Evolutionary conservation across 805 yeast species (phyloP).

Genomic region (Ogataea kodamae): DNA sequence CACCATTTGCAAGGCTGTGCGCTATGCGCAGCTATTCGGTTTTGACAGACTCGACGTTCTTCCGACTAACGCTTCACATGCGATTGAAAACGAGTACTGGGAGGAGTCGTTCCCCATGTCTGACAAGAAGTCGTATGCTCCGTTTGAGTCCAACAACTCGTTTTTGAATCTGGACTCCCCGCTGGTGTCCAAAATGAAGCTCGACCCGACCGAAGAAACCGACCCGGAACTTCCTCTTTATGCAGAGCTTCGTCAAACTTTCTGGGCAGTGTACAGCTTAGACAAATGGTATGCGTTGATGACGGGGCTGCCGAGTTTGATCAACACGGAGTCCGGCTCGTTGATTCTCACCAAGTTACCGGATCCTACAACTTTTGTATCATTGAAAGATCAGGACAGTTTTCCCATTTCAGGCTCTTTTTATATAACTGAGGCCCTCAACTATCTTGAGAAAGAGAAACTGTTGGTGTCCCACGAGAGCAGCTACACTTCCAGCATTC

Average conservation of each 20-base stretch:
- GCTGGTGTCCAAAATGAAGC: not conserved
- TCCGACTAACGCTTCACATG: not conserved
- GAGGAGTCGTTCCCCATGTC: conserved; percentile 1
- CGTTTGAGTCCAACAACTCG: not conserved
- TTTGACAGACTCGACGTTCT: conserved; percentile 31
- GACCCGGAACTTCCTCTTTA: conserved; percentile 26
- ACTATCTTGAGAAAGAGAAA: conserved; percentile 27
- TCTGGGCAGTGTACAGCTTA: conserved; percentile 31
- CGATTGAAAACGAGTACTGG: conserved; percentile 1
- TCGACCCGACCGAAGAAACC: conserved; percentile 19
- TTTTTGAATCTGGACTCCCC: not conserved
- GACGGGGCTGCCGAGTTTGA: conserved; percentile 31
- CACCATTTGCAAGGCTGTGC: conserved; percentile 25
- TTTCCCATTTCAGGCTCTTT: no score
- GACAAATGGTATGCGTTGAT: conserved; percentile 34
- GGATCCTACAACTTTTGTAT: conserved; percentile 27
- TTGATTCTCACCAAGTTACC: conserved; percentile 31
- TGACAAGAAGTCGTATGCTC: not conserved
- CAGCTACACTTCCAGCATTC: conserved; percentile 25
- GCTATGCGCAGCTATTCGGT: conserved; percentile 30
- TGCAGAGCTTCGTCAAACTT: conserved; percentile 31
- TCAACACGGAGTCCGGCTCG: conserved; percentile 27
- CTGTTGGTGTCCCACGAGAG: conserved; percentile 27
- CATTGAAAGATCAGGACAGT: conserved; percentile 4
- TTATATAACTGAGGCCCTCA: conserved; percentile 32